Evolutionary conservation across 2,329 filamentous ascomycete species (phyloP).

Genomic region (Monilinia fructigena): DNA sequence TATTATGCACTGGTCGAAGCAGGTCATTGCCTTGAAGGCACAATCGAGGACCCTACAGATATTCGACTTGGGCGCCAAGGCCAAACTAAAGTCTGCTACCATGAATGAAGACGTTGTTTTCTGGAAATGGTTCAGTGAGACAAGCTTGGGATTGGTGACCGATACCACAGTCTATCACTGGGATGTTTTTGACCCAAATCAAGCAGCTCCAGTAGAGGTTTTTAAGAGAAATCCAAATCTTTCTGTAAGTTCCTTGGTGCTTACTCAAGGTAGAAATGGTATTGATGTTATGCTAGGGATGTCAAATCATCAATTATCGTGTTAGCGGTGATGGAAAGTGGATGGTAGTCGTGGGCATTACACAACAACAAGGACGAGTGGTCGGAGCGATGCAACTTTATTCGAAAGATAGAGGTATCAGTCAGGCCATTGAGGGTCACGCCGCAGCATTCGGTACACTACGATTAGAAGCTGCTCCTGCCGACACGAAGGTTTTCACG

Average conservation of each 20-base stretch:
- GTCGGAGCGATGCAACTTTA: constrained; percentile 97
- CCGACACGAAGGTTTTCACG: constrained; percentile 93
- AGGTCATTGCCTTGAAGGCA: constrained; percentile 95
- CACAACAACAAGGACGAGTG: constrained; percentile 87
- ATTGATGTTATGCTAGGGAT: constrained; percentile 58
- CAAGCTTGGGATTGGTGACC: constrained; percentile 83
- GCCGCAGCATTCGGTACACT: constrained; percentile 91
- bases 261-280: neutral
- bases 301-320: constrained; percentile 99
- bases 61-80: constrained; percentile 89
- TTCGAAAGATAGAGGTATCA: constrained; percentile 92
- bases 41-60: constrained; percentile 94
- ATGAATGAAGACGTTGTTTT: constrained; percentile 98
- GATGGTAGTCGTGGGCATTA: constrained; percentile 97
- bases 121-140: constrained; percentile 98
- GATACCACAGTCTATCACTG: constrained; percentile 92
- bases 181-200: constrained; percentile 87
- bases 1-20: constrained; percentile 97
- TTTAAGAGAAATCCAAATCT: constrained; percentile 95
- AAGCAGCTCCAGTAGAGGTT: constrained; percentile 79
- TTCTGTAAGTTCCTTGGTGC: constrained; percentile 56
- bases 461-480: constrained; percentile 80
- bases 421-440: constrained; percentile 96
- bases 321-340: constrained; percentile 94
- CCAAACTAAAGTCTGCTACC: constrained; percentile 92